phyloP scores from a whole-genome alignment of 2,329 filamentous ascomycete genomes.

The Sclerotinia nivalis region DNA sequence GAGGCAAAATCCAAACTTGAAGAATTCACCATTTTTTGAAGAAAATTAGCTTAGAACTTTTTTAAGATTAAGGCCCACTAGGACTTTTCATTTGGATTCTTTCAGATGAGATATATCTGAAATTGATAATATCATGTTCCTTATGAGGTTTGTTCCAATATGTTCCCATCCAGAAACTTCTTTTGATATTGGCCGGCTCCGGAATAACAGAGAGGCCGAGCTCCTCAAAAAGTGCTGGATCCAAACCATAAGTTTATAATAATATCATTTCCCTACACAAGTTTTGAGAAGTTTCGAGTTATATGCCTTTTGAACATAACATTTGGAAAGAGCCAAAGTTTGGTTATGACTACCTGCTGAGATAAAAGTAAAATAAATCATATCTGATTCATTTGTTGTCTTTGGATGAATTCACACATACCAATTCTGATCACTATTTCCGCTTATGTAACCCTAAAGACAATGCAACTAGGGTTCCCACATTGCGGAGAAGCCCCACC shows the following conservation, averaged over 20 bases:
- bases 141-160: not conserved
- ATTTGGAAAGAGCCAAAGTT: too few species aligned
- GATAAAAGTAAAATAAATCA: not conserved
- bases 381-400: not conserved
- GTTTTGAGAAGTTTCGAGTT: not conserved
- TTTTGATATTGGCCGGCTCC: slow-evolving; percentile 17
- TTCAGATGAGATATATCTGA: slow-evolving; percentile 4
- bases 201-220: slow-evolving; percentile 16
- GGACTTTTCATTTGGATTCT: not conserved
- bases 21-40: not conserved
- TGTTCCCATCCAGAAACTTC: not conserved
- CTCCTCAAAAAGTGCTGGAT: not conserved
- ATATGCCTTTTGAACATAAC: too few species aligned
- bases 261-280: not conserved
- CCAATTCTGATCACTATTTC: not conserved
- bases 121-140: not conserved
- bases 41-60: not conserved
- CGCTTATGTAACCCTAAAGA: not conserved
- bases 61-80: not conserved
- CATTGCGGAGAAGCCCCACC: slow-evolving; percentile 16
- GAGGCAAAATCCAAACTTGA: slow-evolving; percentile 1
- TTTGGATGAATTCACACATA: not conserved
- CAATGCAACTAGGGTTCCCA: slow-evolving; percentile 13
- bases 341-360: not conserved
- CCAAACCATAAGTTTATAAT: not conserved